phyloP scores from a whole-genome alignment of 2,329 filamentous ascomycete species.

The Aspergillus piperis region DNA sequence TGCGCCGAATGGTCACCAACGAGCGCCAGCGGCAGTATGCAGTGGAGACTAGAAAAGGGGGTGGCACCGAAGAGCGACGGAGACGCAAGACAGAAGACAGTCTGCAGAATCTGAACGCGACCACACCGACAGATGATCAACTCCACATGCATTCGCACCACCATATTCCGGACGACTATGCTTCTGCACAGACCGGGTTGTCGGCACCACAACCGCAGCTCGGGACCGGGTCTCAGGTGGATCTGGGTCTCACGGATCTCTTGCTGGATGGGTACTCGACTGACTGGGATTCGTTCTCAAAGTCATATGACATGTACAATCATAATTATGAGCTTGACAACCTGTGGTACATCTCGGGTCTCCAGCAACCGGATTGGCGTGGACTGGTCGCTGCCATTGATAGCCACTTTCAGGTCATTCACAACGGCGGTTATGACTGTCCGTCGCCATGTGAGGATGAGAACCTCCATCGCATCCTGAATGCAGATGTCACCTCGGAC shows the following conservation, averaged over 20 bases:
- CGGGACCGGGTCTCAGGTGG: constrained; percentile 24
- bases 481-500: constrained; percentile 32
- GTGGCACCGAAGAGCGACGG: constrained; percentile 40
- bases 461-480: constrained; percentile 40
- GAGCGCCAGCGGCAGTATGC: constrained; percentile 61
- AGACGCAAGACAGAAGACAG: constrained; percentile 40
- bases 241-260: constrained; percentile 39
- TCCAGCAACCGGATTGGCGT: constrained; percentile 45
- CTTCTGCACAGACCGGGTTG: constrained; percentile 25
- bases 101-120: constrained; percentile 30
- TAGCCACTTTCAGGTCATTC: constrained; percentile 45
- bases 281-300: constrained; percentile 41
- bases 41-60: constrained; percentile 56
- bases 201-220: constrained; percentile 29
- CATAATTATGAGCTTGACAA: constrained; percentile 44
- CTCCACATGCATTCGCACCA: constrained; percentile 33
- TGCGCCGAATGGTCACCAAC: constrained; percentile 62
- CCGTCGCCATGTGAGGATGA: constrained; percentile 34
- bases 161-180: constrained; percentile 27
- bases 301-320: constrained; percentile 43
- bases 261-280: constrained; percentile 41
- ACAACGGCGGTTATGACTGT: constrained; percentile 39
- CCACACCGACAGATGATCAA: constrained; percentile 32
- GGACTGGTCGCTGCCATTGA: constrained; percentile 48
- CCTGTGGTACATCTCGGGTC: constrained; percentile 43